A percentile compares a stretch with the other conserved stretches of the same genome.
These are phyloP conservation scores for Globisporangium lucens DNA, from an alignment of 352 stramenopile species.

Conservation along the genomic window DNA sequence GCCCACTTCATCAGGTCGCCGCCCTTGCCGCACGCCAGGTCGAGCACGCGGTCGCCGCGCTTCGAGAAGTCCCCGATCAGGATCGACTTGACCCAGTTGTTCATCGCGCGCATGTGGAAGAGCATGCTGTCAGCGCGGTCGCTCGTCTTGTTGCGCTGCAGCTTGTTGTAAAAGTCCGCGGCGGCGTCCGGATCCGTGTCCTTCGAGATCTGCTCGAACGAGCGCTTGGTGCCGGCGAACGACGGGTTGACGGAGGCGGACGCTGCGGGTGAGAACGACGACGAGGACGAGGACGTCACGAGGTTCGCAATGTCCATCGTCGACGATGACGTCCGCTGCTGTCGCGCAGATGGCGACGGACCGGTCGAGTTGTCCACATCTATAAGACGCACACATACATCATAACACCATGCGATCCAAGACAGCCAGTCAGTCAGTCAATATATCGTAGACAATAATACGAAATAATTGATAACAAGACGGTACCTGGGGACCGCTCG, in stretches of 20 bases:
- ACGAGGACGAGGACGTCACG: constrained; percentile 30
- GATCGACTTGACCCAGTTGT: constrained; percentile 98
- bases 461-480: neutral
- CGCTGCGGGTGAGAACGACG: neutral
- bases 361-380: constrained; percentile 19
- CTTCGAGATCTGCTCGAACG: constrained; percentile 54
- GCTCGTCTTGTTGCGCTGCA: constrained; percentile 66
- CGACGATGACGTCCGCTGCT: constrained; percentile 8
- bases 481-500: constrained; percentile 32
- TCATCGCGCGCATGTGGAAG: constrained; percentile 97
- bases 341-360: constrained; percentile 12
- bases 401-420: neutral
- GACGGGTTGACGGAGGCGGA: neutral
- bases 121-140: constrained; percentile 88
- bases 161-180: constrained; percentile 83
- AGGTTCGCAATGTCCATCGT: constrained; percentile 64
- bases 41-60: constrained; percentile 89
- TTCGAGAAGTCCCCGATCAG: constrained; percentile 91
- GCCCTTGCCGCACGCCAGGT: constrained; percentile 98
- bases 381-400: constrained; percentile 1
- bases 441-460: neutral
- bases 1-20: constrained; percentile 98
- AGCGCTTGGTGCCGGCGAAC: constrained; percentile 32
- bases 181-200: constrained; percentile 60
- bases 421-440: neutral